Evolutionary conservation across 78 protist species (phyloP).

Genomic region (Dictyostelium intermedium): DNA sequence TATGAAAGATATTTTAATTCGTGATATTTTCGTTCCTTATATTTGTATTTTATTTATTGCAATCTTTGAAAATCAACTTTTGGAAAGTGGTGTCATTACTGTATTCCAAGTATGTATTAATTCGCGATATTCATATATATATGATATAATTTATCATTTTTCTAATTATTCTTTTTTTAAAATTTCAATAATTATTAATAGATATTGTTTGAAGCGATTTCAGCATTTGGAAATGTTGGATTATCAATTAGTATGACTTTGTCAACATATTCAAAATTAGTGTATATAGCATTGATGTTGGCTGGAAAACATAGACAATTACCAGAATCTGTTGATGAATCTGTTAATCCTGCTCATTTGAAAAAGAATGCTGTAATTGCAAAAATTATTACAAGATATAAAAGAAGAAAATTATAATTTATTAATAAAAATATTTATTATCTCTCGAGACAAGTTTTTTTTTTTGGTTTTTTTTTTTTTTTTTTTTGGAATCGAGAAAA

Average conservation of each 20-base stretch:
- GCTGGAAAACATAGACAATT: conserved; percentile 71
- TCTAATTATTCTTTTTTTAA: no score
- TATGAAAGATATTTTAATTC: conserved; percentile 64
- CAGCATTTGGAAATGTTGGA: conserved; percentile 81
- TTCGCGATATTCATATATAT: no score
- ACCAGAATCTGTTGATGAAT: conserved; percentile 58
- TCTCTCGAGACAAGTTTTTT: no score
- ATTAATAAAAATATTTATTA: no score
- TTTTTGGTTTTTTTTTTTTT: not conserved
- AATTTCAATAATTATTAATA: no score
- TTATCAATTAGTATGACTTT: not conserved
- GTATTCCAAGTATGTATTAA: conserved; percentile 26
- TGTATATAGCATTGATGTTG: conserved; percentile 39
- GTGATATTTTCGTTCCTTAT: conserved; percentile 48
- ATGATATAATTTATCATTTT: no score
- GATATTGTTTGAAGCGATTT: not conserved
- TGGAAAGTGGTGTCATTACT: not conserved
- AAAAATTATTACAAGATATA: conserved; percentile 3
- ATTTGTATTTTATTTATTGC: conserved; percentile 29
- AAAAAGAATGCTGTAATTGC: not conserved
- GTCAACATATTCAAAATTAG: not conserved
- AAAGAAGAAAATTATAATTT: conserved; percentile 2
- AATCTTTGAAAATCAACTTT: conserved; percentile 16
- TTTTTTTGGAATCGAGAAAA: no score
- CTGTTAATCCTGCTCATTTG: not conserved